Percentiles rank a stretch among this genome's conserved stretches.
Conservation (phyloP, 2,329 filamentous ascomycete species). For the Botrytis porri region DNA sequence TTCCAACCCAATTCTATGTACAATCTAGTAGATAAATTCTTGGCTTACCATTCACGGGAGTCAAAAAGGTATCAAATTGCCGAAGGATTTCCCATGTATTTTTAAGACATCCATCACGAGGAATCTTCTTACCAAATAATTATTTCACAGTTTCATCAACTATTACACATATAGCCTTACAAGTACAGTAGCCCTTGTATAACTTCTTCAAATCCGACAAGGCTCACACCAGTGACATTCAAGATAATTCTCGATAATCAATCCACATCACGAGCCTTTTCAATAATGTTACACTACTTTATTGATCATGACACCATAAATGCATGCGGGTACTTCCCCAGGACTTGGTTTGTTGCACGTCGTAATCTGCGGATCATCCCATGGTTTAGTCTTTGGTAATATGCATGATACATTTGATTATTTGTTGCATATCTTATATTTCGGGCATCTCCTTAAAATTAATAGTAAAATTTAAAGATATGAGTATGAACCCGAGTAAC, state of each 20-base stretch:
- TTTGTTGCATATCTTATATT: not conserved
- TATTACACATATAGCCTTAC: not conserved
- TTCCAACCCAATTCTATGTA: not conserved
- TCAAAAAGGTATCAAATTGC: not conserved
- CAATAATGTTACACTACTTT: not conserved
- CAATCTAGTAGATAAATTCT: not conserved
- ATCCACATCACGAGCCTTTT: not conserved
- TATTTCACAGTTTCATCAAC: not conserved
- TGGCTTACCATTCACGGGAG: not conserved
- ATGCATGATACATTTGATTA: not conserved
- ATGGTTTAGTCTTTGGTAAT: conserved; percentile 3
- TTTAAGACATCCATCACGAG: not conserved
- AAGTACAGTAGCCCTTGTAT: not conserved
- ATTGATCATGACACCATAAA: not conserved
- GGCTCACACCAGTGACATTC: conserved; percentile 7
- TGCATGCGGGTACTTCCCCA: not conserved
- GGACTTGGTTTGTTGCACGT: conserved; percentile 7
- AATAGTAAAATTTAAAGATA: not conserved
- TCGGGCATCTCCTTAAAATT: not conserved
- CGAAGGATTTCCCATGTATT: not conserved
- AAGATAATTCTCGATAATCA: not conserved
- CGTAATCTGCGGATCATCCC: conserved; percentile 14
- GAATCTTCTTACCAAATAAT: not conserved
- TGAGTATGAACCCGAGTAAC: not conserved
- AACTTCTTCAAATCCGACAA: not conserved